These are phyloP conservation scores for Rhodotorula graminis DNA, from an alignment of 768 basidiomycete species.

Conservation along the genomic window DNA sequence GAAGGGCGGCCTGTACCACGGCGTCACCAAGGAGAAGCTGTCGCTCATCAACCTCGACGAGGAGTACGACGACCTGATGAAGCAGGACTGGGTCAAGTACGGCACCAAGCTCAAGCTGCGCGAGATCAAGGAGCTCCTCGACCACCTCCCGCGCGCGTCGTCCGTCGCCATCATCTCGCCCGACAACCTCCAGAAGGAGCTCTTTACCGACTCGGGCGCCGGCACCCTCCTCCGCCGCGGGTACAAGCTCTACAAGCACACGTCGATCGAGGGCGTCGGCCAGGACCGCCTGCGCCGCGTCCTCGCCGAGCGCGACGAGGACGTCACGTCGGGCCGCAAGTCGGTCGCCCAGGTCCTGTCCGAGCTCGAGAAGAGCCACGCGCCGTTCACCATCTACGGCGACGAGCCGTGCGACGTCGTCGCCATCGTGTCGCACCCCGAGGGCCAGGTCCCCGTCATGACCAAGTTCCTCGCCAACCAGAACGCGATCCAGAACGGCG, in stretches of 20 bases:
- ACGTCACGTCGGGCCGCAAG: constrained; percentile 72
- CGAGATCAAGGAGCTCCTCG: constrained; percentile 97
- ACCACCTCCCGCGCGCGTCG: constrained; percentile 93
- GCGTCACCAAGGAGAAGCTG: constrained; percentile 91
- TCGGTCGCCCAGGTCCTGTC: constrained; percentile 83
- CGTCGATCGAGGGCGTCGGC: constrained; percentile 72
- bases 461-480: constrained; percentile 85
- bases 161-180: constrained; percentile 97
- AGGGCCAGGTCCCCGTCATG: constrained; percentile 81
- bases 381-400: constrained; percentile 89
- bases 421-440: constrained; percentile 87
- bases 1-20: constrained; percentile 96
- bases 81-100: constrained; percentile 97
- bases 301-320: constrained; percentile 90
- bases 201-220: constrained; percentile 96
- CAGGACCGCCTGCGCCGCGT: constrained; percentile 92
- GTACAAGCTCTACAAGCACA: constrained; percentile 92
- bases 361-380: constrained; percentile 62
- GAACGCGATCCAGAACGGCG: constrained; percentile 83
- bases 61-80: constrained; percentile 95
- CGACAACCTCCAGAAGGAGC: constrained; percentile 86
- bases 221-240: constrained; percentile 97
- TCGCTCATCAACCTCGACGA: constrained; percentile 97
- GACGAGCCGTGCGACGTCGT: constrained; percentile 95
- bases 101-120: constrained; percentile 98